Percentiles rank a stretch among this genome's conserved stretches.
phyloP scores from a whole-genome alignment of 2,329 filamentous ascomycete genomes.

The Immersiporthe knoxdaviesiana region DNA sequence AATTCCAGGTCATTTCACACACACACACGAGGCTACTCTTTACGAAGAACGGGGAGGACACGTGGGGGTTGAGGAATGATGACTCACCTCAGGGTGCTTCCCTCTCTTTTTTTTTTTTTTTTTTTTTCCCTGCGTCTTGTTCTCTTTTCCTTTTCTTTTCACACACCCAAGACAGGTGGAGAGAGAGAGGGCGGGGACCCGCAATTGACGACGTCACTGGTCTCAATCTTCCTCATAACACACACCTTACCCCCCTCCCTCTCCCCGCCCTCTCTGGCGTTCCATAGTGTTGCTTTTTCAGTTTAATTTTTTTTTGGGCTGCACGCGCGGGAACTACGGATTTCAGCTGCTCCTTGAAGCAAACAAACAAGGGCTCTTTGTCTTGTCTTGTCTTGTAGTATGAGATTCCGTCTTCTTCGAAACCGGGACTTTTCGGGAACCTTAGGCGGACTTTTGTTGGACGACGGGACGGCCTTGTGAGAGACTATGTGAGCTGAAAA shows the following conservation, averaged over 20 bases:
- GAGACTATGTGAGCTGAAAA: too few species aligned
- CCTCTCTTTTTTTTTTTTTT: background rate
- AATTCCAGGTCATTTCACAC: background rate
- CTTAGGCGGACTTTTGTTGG: background rate
- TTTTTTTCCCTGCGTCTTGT: too few species aligned
- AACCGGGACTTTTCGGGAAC: background rate
- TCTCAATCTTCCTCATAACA: constrained; percentile 2
- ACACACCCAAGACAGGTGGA: background rate
- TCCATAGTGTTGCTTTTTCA: too few species aligned
- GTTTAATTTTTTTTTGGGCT: too few species aligned
- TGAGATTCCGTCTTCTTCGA: background rate
- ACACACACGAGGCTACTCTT: background rate
- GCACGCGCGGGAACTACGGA: too few species aligned
- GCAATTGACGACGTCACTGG: constrained; percentile 4
- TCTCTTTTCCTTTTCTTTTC: background rate
- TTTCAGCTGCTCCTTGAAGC: background rate
- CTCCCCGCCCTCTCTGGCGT: too few species aligned
- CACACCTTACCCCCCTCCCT: too few species aligned
- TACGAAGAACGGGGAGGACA: background rate
- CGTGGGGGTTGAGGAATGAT: background rate
- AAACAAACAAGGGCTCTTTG: background rate
- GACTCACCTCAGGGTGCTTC: background rate
- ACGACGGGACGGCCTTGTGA: too few species aligned
- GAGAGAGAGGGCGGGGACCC: background rate
- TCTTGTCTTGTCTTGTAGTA: background rate